Evolutionary conservation across 495 filamentous ascomycete genomes (phyloP).

Genomic region (Talaromyces stipitatus): DNA sequence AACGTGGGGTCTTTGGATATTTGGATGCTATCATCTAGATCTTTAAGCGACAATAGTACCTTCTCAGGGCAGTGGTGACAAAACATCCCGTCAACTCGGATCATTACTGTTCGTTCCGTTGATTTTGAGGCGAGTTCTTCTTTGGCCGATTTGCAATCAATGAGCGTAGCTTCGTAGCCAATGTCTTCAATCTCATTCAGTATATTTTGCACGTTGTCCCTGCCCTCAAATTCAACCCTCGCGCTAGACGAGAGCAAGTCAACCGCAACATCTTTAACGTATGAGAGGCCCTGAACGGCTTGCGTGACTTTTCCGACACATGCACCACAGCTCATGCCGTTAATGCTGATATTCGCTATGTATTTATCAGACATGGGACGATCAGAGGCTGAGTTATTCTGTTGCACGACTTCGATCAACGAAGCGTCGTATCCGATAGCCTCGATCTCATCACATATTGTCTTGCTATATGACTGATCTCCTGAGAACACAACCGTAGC

Average conservation of each 20-base stretch:
- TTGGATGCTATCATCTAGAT: conserved; percentile 36
- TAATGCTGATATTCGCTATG: conserved; percentile 60
- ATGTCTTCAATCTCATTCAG: conserved; percentile 68
- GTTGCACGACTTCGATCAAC: conserved; percentile 22
- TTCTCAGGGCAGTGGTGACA: conserved; percentile 74
- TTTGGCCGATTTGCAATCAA: conserved; percentile 17
- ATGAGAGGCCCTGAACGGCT: conserved; percentile 54
- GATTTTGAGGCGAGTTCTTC: conserved; percentile 9
- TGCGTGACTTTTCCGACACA: conserved; percentile 61
- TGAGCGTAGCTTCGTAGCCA: conserved; percentile 67
- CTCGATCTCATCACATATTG: conserved; percentile 27
- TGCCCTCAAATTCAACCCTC: conserved; percentile 51
- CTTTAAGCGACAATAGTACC: conserved; percentile 45
- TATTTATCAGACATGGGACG: conserved; percentile 15
- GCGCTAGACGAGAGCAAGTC: conserved; percentile 70
- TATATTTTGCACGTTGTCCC: conserved; percentile 49
- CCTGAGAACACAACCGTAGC: conserved; percentile 30
- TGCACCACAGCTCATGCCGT: conserved; percentile 78
- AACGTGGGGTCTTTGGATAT: conserved; percentile 44
- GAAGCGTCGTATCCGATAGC: conserved; percentile 31
- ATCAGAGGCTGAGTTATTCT: conserved; percentile 3
- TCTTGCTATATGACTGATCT: conserved; percentile 14
- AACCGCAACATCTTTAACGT: conserved; percentile 55
- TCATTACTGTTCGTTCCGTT: conserved; percentile 48
- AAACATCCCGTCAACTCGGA: conserved; percentile 77